phyloP scores from a whole-genome alignment of 179 eudicot species.

The Heliamphora pulchella region DNA sequence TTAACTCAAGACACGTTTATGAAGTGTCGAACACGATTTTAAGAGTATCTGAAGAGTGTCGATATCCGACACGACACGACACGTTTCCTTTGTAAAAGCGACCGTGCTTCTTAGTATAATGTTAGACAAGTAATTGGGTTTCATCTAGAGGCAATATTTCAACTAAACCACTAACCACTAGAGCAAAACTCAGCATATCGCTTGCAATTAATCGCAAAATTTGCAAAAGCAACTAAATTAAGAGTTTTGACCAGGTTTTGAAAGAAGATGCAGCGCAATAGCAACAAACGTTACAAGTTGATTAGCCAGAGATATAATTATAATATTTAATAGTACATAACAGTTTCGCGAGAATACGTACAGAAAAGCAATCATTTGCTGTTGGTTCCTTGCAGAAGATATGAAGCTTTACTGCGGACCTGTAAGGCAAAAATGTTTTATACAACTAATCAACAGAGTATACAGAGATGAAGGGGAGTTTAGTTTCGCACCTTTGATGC shows the following conservation, averaged over 20 bases:
- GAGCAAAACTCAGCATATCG: neutral
- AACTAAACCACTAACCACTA: neutral
- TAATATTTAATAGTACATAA: neutral
- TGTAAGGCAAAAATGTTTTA: conserved; percentile 23
- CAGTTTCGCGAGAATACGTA: conserved; percentile 15
- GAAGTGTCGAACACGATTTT: too few species aligned
- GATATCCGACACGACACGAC: too few species aligned
- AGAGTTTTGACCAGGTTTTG: neutral
- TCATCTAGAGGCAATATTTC: neutral
- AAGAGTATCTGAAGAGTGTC: too few species aligned
- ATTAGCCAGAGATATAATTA: neutral
- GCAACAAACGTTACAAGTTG: neutral
- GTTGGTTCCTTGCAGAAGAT: conserved; percentile 54
- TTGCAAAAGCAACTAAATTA: neutral
- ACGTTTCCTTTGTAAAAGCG: too few species aligned
- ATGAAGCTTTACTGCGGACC: conserved; percentile 78
- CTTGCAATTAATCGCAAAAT: neutral
- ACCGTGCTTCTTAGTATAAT: too few species aligned
- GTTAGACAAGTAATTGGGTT: neutral
- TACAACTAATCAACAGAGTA: neutral
- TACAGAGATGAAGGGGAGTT: conserved; percentile 1
- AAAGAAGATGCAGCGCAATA: neutral
- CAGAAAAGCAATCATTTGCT: conserved; percentile 21
- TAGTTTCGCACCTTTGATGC: conserved; percentile 60
- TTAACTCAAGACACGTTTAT: too few species aligned